These are phyloP conservation scores for Marasmius fiardii DNA, from an alignment of 1,284 basidiomycete genomes.

Conservation along the genomic window DNA sequence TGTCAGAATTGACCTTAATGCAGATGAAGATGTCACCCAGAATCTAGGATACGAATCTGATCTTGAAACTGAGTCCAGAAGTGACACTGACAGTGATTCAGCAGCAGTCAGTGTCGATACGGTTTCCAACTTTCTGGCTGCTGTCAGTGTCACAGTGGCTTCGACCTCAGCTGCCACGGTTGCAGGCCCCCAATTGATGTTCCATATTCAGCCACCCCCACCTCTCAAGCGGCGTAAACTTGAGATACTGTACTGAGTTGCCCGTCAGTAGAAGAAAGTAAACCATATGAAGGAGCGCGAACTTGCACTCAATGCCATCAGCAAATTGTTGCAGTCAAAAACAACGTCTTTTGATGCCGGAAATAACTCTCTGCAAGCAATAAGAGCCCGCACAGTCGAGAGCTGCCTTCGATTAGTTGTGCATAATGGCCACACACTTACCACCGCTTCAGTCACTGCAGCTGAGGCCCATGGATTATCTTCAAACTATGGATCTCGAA, in stretches of 20 bases:
- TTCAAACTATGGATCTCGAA: slow-evolving; percentile 19
- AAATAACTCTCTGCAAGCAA: slow-evolving; percentile 24
- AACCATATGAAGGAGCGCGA: not conserved
- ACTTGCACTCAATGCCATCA: slow-evolving; percentile 8
- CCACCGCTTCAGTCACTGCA: slow-evolving; percentile 26
- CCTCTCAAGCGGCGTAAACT: slow-evolving; percentile 15
- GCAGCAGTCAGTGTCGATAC: not conserved
- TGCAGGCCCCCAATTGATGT: not conserved
- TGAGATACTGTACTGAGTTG: slow-evolving; percentile 7
- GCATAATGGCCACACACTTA: slow-evolving; percentile 18
- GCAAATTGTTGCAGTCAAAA: slow-evolving; percentile 18
- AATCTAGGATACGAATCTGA: not conserved
- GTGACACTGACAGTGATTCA: not conserved
- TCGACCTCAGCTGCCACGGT: not conserved
- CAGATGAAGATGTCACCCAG: not conserved
- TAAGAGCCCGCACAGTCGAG: slow-evolving; percentile 23
- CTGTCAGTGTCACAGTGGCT: too few species aligned
- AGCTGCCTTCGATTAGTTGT: slow-evolving; percentile 24
- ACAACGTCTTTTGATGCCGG: slow-evolving; percentile 14
- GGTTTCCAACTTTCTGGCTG: not conserved
- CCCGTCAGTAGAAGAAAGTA: slow-evolving; percentile 1
- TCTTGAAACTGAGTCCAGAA: not conserved
- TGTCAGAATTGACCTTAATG: too few species aligned
- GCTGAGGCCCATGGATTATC: slow-evolving; percentile 28
- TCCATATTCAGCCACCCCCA: slow-evolving; percentile 1